These are phyloP conservation scores for Colletotrichum phormii DNA, from an alignment of 2,329 filamentous ascomycete genomes.

Conservation along the genomic window DNA sequence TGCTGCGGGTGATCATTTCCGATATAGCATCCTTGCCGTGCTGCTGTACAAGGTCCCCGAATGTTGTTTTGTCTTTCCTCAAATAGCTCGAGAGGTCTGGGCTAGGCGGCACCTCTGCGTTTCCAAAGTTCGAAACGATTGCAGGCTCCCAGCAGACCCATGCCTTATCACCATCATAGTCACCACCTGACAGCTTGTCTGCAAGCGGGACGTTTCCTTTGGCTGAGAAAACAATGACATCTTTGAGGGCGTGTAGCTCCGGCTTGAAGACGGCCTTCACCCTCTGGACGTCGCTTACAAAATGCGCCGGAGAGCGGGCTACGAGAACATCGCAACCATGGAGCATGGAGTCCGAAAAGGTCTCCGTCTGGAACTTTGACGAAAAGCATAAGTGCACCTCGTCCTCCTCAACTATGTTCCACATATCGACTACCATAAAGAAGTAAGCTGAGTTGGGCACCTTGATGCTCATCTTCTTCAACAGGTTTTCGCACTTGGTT, in stretches of 20 bases:
- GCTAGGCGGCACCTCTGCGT: constrained; percentile 61
- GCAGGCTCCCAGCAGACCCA: constrained; percentile 81
- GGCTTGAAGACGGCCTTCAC: constrained; percentile 69
- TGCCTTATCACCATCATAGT: constrained; percentile 84
- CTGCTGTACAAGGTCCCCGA: constrained; percentile 54
- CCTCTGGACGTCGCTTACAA: constrained; percentile 78
- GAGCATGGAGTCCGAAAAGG: constrained; percentile 64
- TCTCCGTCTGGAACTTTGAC: constrained; percentile 68
- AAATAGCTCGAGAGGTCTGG: constrained; percentile 64
- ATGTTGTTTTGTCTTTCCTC: constrained; percentile 57
- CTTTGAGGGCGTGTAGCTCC: constrained; percentile 74
- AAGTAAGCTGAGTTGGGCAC: constrained; percentile 71
- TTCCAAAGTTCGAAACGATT: constrained; percentile 75
- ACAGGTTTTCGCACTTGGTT: constrained; percentile 64
- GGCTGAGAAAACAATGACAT: constrained; percentile 82
- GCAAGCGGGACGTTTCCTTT: constrained; percentile 73
- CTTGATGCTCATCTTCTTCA: constrained; percentile 68
- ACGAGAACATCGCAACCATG: constrained; percentile 73
- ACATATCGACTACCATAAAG: constrained; percentile 77
- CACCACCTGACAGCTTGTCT: constrained; percentile 79
- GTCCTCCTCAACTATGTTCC: constrained; percentile 67
- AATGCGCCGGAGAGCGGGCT: constrained; percentile 76
- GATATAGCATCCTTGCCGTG: constrained; percentile 44
- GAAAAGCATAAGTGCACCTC: constrained; percentile 79
- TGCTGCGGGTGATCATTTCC: constrained; percentile 63